Evolutionary conservation across 352 stramenopile species (phyloP).

Genomic region (Globisporangium irregulare): DNA sequence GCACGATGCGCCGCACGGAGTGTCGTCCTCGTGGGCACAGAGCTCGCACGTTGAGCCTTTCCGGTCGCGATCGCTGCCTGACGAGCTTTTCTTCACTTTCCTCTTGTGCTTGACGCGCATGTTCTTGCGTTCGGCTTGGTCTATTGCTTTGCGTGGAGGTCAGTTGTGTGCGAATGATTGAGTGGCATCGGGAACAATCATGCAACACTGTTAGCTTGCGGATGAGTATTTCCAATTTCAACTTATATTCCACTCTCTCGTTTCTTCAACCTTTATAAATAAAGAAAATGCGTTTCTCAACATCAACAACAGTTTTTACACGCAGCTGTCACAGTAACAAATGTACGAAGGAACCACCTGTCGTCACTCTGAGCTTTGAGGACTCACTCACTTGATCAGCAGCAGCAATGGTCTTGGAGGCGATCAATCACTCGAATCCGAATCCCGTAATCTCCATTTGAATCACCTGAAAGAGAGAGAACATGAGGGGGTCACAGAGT

Average conservation of each 20-base stretch:
- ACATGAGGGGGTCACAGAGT: conserved; percentile 28
- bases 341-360: background rate
- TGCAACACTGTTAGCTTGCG: background rate
- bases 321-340: background rate
- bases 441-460: conserved; percentile 91
- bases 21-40: conserved; percentile 16
- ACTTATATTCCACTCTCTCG: background rate
- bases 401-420: background rate
- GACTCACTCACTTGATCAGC: background rate
- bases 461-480: conserved; percentile 42
- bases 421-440: conserved; percentile 26
- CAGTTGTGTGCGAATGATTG: background rate
- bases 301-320: background rate
- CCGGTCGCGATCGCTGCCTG: background rate
- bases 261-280: conserved; percentile 5
- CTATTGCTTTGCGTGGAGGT: background rate
- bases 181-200: background rate
- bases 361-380: background rate
- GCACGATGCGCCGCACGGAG: conserved; percentile 12
- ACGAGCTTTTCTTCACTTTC: conserved; percentile 8
- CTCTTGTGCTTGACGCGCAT: conserved; percentile 12
- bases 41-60: conserved; percentile 16
- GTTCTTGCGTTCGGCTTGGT: background rate
- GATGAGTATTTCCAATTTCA: background rate
- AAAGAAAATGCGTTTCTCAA: background rate